Evolutionary conservation across 2,329 filamentous ascomycete species (phyloP), one percentile per base, ranked within the genome.

Genomic region (Epichloe uncinata): DNA sequence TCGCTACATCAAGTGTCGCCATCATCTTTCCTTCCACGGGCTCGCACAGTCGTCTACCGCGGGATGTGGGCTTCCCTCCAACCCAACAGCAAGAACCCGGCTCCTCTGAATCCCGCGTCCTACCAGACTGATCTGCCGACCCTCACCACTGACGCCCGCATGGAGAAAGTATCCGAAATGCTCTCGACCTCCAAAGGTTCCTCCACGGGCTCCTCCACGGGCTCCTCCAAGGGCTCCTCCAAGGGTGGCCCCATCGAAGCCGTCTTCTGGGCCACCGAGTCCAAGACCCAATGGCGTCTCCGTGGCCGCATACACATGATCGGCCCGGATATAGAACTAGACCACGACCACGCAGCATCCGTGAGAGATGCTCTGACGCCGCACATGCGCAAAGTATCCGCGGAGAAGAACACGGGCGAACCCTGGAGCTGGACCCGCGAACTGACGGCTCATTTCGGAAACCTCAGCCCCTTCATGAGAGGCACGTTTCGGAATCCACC

Each of bases 361-460:
- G 77, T 83, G 43, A 79, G 81, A 65, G 74, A 73, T 47, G 73
- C 78, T 58, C 62, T 93, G 18, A 69, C 69, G 48, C 68, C 68
- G 52, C 69, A 82, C 56, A 89, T 90, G 85, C 72, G 81, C 53
- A 53, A 20, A 16, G 54, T 50, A n/a, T 16, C 8, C 11, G 13
- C 11, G 51, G 49, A 11, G 35, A 4, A 36, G 18, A 8, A 53
- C 15, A 53, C 61, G 1, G 68, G 67, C 15, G 46, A 42, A 22
- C 67, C 71, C 1, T 95, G 89, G 87, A 84, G 78, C 57, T 96
- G 88, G 84, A 69, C 70, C 44, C 83, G 73, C 54, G 89, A 95
- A 68, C 66, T 96, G 37, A 89, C 86, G 47, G 86, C 79, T 45
- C 87, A 93, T 64, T 97, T 96, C 76, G 91, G 88, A 18, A 96